These are phyloP conservation scores for Erodium chrysanthum DNA, from an alignment of 441 rosid genomes.

Conservation along the genomic window DNA sequence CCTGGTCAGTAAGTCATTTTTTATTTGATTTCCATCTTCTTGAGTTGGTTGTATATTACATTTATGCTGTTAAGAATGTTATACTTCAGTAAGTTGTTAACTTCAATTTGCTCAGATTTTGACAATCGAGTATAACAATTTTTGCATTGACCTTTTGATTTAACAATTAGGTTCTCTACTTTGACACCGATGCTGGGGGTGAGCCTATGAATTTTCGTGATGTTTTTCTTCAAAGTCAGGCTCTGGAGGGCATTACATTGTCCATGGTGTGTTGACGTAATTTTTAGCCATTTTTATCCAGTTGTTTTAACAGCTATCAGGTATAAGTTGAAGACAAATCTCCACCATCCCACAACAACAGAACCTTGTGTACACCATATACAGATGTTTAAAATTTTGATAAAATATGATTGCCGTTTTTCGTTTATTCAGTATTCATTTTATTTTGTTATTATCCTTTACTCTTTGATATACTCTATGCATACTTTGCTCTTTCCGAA, in stretches of 20 bases:
- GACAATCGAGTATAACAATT: too few relatives aligned
- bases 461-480: neutral
- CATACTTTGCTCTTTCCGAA: neutral
- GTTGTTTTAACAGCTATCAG: conserved; percentile 5
- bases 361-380: neutral
- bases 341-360: neutral
- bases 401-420: neutral
- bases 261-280: conserved; percentile 57
- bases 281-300: conserved; percentile 6
- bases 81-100: too few relatives aligned
- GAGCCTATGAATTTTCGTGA: conserved; percentile 75
- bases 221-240: conserved; percentile 94
- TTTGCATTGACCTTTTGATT: conserved; percentile 15
- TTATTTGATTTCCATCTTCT: neutral
- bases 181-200: conserved; percentile 75
- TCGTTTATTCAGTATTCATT: neutral
- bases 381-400: neutral
- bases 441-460: neutral
- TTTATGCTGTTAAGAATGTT: neutral
- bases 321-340: conserved; percentile 9
- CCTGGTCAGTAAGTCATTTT: conserved; percentile 32
- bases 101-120: too few relatives aligned
- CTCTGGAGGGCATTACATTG: conserved; percentile 76
- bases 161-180: conserved; percentile 58
- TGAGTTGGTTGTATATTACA: neutral